Evolutionary conservation across 352 stramenopile genomes (phyloP).

Genomic region (Pythium angustatum): DNA sequence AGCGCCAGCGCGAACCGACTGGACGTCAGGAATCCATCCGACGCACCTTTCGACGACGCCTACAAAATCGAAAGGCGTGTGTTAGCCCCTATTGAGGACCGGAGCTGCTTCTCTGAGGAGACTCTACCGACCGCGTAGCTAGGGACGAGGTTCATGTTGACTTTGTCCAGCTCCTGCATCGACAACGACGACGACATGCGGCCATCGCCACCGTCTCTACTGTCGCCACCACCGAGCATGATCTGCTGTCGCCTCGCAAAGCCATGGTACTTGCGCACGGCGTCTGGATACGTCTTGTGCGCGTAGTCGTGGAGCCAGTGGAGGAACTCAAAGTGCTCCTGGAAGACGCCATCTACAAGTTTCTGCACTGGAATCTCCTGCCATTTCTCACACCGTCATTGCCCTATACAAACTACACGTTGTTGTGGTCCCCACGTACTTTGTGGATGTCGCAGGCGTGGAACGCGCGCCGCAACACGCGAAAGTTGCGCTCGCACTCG

Average conservation of each 20-base stretch:
- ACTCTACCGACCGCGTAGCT: constrained; percentile 44
- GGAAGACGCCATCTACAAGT: constrained; percentile 67
- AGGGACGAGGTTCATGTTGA: constrained; percentile 65
- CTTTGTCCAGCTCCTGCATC: constrained; percentile 31
- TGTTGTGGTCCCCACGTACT: constrained; percentile 13
- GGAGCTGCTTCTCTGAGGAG: not conserved
- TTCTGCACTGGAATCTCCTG: constrained; percentile 73
- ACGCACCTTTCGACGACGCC: constrained; percentile 12
- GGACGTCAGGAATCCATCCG: not conserved
- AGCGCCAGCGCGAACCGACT: constrained; percentile 9
- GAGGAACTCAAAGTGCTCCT: constrained; percentile 84
- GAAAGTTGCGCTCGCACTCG: constrained; percentile 72
- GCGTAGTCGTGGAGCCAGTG: constrained; percentile 83
- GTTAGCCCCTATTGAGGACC: too few species aligned
- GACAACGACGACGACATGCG: constrained; percentile 37
- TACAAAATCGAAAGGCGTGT: not conserved
- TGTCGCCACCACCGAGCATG: not conserved
- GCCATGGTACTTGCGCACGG: constrained; percentile 51
- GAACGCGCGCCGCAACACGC: constrained; percentile 53
- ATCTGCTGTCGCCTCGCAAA: constrained; percentile 59
- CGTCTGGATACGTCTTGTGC: constrained; percentile 67
- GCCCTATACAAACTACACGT: not conserved
- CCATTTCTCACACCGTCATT: not conserved
- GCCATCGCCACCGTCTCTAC: too few species aligned
- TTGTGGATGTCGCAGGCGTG: constrained; percentile 65